A percentile compares a stretch with the other conserved stretches of the same genome.
These are phyloP conservation scores for Agaricales sp. DNA, from an alignment of 1,284 basidiomycete species.

Conservation along the genomic window DNA sequence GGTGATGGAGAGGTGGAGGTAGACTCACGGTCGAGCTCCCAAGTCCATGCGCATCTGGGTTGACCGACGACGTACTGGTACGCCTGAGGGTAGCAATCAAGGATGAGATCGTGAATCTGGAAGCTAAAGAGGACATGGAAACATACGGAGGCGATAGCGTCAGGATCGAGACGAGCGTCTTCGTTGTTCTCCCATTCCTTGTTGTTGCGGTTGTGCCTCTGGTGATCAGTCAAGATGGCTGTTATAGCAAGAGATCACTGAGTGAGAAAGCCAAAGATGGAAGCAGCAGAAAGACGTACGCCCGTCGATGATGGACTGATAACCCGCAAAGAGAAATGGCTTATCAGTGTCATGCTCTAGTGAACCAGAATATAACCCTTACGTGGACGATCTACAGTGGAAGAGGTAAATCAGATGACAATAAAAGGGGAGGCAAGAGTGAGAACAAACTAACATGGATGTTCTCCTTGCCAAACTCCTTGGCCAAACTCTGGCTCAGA, in stretches of 20 bases:
- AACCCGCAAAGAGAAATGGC: constrained; percentile 11
- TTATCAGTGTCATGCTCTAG: background rate
- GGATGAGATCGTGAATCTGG: background rate
- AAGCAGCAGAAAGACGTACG: constrained; percentile 16
- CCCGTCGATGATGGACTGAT: constrained; percentile 59
- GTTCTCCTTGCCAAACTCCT: constrained; percentile 72
- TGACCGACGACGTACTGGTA: constrained; percentile 52
- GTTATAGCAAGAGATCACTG: constrained; percentile 10
- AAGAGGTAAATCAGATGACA: background rate
- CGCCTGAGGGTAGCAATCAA: constrained; percentile 19
- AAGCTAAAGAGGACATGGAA: constrained; percentile 12
- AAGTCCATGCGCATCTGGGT: constrained; percentile 54
- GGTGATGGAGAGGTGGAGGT: no score
- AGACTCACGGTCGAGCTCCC: constrained; percentile 55
- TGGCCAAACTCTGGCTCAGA: constrained; percentile 64
- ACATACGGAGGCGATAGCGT: constrained; percentile 55
- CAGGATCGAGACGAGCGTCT: constrained; percentile 41
- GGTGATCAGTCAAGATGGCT: constrained; percentile 41
- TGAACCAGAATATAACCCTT: constrained; percentile 18
- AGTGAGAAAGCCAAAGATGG: background rate
- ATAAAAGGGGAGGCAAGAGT: no score
- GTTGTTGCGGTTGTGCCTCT: constrained; percentile 16
- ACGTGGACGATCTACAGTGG: constrained; percentile 49
- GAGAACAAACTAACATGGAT: constrained; percentile 60
- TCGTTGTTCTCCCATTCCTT: constrained; percentile 35